Conservation (phyloP, 164 flowering plant genomes). For the Warburgia ugandensis region DNA sequence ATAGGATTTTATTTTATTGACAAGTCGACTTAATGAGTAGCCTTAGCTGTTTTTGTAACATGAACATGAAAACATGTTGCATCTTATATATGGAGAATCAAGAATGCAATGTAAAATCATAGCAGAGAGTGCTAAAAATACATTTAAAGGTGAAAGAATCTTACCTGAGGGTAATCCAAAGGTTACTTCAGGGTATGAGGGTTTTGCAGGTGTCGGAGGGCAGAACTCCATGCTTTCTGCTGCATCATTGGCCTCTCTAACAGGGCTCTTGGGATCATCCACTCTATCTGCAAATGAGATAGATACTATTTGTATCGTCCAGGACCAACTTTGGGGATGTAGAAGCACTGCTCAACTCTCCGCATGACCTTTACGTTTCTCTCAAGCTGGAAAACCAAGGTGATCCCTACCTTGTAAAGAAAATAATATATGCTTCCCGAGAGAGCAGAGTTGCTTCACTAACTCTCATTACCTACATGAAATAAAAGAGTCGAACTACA, state of each 20-base stretch:
- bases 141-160: slow-evolving; percentile 1
- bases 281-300: slow-evolving; percentile 9
- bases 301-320: slow-evolving; percentile 24
- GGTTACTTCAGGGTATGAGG: slow-evolving; percentile 36
- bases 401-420: slow-evolving; percentile 64
- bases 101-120: too few relatives aligned
- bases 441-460: slow-evolving; percentile 37
- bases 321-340: slow-evolving; percentile 65
- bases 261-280: neutral
- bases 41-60: too few relatives aligned
- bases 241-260: slow-evolving; percentile 11
- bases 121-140: too few relatives aligned
- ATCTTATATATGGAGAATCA: too few relatives aligned
- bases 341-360: slow-evolving; percentile 4
- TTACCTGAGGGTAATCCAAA: slow-evolving; percentile 39
- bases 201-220: slow-evolving; percentile 30
- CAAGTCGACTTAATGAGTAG: too few relatives aligned
- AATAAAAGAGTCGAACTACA: neutral
- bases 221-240: neutral
- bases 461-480: slow-evolving; percentile 15
- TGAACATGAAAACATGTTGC: too few relatives aligned
- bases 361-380: slow-evolving; percentile 20
- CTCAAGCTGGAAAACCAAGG: slow-evolving; percentile 65
- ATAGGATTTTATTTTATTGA: too few relatives aligned
- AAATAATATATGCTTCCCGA: slow-evolving; percentile 76